phyloP scores from a whole-genome alignment of 2,329 filamentous ascomycete species.

The Colletotrichum eremochloae region DNA sequence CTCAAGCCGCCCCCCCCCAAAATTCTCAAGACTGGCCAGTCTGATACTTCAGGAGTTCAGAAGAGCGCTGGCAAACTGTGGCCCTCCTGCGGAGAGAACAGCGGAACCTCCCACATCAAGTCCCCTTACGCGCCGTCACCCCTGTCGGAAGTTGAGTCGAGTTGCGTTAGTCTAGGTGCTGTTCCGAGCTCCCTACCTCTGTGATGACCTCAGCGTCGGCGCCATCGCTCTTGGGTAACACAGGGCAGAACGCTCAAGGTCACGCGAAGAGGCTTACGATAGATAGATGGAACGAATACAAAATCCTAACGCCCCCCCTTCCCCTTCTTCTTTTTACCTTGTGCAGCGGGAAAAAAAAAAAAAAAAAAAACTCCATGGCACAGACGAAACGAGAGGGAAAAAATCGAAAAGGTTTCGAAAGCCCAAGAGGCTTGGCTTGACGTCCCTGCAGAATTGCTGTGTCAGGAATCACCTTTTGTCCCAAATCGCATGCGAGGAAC shows the following conservation, averaged over 20 bases:
- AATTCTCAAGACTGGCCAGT: neutral
- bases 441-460: constrained; percentile 35
- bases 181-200: constrained; percentile 21
- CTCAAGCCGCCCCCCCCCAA: neutral
- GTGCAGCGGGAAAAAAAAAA: neutral
- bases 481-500: constrained; percentile 35
- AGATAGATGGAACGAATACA: neutral
- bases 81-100: constrained; percentile 26
- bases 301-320: neutral
- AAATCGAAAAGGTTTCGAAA: neutral
- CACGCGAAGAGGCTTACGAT: neutral
- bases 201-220: constrained; percentile 25
- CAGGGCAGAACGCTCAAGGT: neutral
- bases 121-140: constrained; percentile 11
- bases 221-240: constrained; percentile 8
- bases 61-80: constrained; percentile 17
- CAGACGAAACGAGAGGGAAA: neutral
- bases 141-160: constrained; percentile 30
- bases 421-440: constrained; percentile 21
- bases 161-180: constrained; percentile 7
- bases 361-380: neutral
- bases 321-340: neutral
- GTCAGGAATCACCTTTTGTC: constrained; percentile 31
- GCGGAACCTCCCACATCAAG: constrained; percentile 23
- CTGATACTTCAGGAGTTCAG: constrained; percentile 14